Conservation (phyloP, 441 rosid genomes). For the Gossypium schwendimanii region DNA sequence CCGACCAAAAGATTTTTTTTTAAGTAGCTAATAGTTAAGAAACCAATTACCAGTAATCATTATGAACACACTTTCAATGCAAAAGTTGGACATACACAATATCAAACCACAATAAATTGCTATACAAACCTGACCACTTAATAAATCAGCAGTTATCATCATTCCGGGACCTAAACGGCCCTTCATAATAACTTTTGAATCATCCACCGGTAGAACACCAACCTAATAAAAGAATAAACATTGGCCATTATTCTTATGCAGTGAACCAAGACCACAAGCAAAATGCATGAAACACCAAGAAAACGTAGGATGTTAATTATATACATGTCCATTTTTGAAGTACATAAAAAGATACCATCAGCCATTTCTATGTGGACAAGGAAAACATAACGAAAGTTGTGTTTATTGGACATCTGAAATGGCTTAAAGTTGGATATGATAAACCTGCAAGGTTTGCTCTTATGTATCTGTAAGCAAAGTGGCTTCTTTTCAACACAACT, state of each 20-base stretch:
- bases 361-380: neutral
- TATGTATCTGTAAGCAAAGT: neutral
- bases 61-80: neutral
- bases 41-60: neutral
- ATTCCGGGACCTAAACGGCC: conserved; percentile 99
- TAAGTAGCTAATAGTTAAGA: neutral
- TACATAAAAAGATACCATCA: neutral
- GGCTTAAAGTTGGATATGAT: neutral
- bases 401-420: neutral
- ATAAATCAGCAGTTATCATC: conserved; percentile 93
- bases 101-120: conserved; percentile 16
- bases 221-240: conserved; percentile 46
- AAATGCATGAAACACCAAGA: neutral
- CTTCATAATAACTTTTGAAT: conserved; percentile 82
- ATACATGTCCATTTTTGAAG: neutral
- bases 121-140: conserved; percentile 78
- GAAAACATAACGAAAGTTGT: neutral
- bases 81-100: neutral
- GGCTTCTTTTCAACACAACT: neutral
- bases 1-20: neutral
- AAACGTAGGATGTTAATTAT: neutral
- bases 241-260: conserved; percentile 11
- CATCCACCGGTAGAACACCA: conserved; percentile 95
- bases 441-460: neutral
- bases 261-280: neutral